Base-by-base conservation (phyloP, 768 basidiomycete genomes). In the Suillus weaverae region DNA sequence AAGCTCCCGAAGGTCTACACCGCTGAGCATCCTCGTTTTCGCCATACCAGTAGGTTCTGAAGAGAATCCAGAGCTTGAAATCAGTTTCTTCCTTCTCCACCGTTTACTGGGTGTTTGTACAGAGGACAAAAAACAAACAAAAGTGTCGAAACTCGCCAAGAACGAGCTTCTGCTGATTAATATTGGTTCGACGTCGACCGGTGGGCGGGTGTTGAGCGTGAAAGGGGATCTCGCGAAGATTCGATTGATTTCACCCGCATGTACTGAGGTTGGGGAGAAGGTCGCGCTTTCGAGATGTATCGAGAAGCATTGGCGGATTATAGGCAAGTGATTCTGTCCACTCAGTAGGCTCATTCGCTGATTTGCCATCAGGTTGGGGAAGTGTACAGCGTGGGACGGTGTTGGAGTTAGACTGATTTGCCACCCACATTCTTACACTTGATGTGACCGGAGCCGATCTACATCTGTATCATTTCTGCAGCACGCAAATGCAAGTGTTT, bases 231-330 rank as follows among this genome's bases (percentile, higher is more conserved):
- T 97, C 16, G 95, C 95, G 20, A 95, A 94, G 81, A 95, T 35
- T 90, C 90, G 3, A 2, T 26, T 26, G 26, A 26, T 2, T 1
- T 26, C 96, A 97, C 0, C 26, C 26, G 26, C 26, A 26, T 26
- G 26, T 76, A 97, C 95, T 38, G 95, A 97, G 76, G 86, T 97
- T 43, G 95, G 94, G 13, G 97, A 99, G 80, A 98, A 98, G 84
- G 96, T 99, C 41, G 97, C 97, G 85, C 26, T 26, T 26, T 26
- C 26, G 26, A 26, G 26, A 26, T 2, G 97, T 69, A 97, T 99
- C 69, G 96, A 97, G 80, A 97, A 97, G 81, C 96, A 97, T 81
- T 97, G 95, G 95, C 91, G 95, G 64, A 85, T 97, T 71, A 95
- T 97, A 62, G 95, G 94, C 89, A 72, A 81, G 91, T 26, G 26